A percentile compares a stretch with the other conserved stretches of the same genome.
Evolutionary conservation across 2,329 filamentous ascomycete species (phyloP).

Genomic region (Alternaria ethzedia): DNA sequence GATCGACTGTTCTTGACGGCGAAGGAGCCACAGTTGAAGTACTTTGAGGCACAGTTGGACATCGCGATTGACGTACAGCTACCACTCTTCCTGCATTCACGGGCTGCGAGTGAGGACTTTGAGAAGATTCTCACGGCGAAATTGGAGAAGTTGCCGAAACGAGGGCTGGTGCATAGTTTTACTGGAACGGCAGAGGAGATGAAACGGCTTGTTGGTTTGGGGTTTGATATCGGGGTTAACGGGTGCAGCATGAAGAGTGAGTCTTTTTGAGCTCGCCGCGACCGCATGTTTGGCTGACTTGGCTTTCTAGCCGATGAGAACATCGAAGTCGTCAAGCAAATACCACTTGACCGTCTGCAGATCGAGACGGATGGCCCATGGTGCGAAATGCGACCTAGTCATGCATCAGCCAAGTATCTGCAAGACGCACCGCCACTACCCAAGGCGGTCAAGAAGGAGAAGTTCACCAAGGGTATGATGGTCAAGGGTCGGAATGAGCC

Average conservation of each 20-base stretch:
- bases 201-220: conserved; percentile 76
- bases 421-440: conserved; percentile 73
- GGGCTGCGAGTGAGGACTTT: conserved; percentile 87
- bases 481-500: conserved; percentile 96
- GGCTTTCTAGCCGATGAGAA: conserved; percentile 63
- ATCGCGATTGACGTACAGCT: conserved; percentile 78
- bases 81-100: conserved; percentile 89
- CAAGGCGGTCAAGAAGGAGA: conserved; percentile 94
- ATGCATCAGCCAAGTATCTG: conserved; percentile 80
- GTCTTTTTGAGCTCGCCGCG: not conserved
- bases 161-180: conserved; percentile 92
- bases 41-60: conserved; percentile 82
- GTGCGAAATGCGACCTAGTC: conserved; percentile 89
- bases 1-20: conserved; percentile 85
- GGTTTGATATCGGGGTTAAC: conserved; percentile 92
- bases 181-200: conserved; percentile 89
- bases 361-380: conserved; percentile 97
- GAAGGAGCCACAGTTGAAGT: conserved; percentile 79
- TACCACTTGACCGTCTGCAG: conserved; percentile 82
- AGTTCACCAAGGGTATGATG: conserved; percentile 85
- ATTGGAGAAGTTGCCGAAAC: conserved; percentile 71
- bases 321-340: conserved; percentile 78
- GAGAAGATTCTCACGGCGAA: conserved; percentile 65
- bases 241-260: conserved; percentile 90
- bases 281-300: not conserved